Evolutionary conservation across 108 stramenopile species (phyloP), one percentile per base, ranked within the genome.

Genomic region (Pseudonitzschia delicatissima): DNA sequence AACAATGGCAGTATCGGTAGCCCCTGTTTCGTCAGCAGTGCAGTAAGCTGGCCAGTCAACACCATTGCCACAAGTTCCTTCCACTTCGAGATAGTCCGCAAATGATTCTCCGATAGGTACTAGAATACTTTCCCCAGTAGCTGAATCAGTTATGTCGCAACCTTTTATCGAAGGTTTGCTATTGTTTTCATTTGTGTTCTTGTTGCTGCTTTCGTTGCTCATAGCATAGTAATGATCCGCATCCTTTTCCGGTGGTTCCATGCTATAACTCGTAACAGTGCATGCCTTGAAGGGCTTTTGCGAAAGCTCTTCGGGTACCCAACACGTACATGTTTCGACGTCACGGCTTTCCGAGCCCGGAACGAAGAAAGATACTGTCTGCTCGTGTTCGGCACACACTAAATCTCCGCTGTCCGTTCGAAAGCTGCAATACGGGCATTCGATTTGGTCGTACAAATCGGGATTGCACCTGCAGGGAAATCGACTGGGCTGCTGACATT

Each of bases 381-480:
- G 36, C 2, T 57, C 12, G 9, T 72, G 37, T 25, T 45, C 53
- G 27, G 62, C 62, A 25, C 71, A 72, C 7, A 71, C 3, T 25
- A 72, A 53, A 25, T 18, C 21, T n/a, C 18, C 52, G 2, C 55
- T 32, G 0, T 45, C 48, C 0, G 36, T 0, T 12, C 26, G 18
- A 48, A 68, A 57, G 7, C 20, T 53, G 23, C 73, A 74, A 55
- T 68, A 68, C 2, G 73, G 73, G 31, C 73, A 74, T 45, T 74
- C 66, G n/a, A 67, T 11, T 48, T 68, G 60, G 9, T 55, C 51
- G 12, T 53, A 37, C 36, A 62, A 3, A 62, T 55, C 49, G 17
- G 73, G 73, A 45, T 74, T 68, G 32, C 73, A 74, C 23, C 33
- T 67, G 51, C 73, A 74, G 5, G 73, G 73, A 27, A 28, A 57